Conservation (phyloP, 176 grass and related monocot genomes). For the Aegilops bicornis region DNA sequence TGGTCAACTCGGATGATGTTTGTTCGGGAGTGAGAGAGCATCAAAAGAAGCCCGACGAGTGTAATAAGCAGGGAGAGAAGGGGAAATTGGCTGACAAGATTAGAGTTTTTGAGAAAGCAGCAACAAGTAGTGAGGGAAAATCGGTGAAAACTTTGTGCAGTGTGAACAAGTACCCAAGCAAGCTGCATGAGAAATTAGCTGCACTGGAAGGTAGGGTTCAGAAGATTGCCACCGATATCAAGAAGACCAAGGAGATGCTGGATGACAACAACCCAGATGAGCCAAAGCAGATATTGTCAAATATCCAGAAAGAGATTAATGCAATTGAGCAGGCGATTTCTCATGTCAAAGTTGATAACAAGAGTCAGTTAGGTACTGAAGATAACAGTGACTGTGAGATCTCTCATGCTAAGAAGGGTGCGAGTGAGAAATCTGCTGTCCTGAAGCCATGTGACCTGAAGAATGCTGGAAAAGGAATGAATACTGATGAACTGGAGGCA, state of each 20-base stretch:
- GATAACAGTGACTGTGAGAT: constrained; percentile 38
- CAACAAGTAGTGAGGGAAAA: constrained; percentile 27
- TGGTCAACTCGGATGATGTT: constrained; percentile 36
- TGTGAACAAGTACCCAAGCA: constrained; percentile 70
- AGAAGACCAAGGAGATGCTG: constrained; percentile 87
- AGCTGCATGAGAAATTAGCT: constrained; percentile 83
- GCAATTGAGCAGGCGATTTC: constrained; percentile 85
- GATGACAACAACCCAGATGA: constrained; percentile 86
- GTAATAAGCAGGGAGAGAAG: constrained; percentile 35
- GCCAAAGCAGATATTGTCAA: constrained; percentile 85
- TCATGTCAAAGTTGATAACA: constrained; percentile 66
- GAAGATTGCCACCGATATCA: constrained; percentile 94
- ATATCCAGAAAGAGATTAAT: constrained; percentile 88
- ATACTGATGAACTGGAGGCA: constrained; percentile 79
- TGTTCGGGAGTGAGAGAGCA: constrained; percentile 12
- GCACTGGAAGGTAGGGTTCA: constrained; percentile 83
- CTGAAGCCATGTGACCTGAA: constrained; percentile 26
- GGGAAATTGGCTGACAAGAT: constrained; percentile 66
- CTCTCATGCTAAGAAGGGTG: constrained; percentile 12
- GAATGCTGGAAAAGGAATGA: constrained; percentile 52
- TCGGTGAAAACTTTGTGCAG: constrained; percentile 16
- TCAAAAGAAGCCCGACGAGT: constrained; percentile 10
- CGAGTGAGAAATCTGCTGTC: constrained; percentile 18
- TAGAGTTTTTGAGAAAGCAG: constrained; percentile 69
- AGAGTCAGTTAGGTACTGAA: constrained; percentile 39